Conservation (phyloP, 1,284 basidiomycete genomes). For the Meripilus lineatus region DNA sequence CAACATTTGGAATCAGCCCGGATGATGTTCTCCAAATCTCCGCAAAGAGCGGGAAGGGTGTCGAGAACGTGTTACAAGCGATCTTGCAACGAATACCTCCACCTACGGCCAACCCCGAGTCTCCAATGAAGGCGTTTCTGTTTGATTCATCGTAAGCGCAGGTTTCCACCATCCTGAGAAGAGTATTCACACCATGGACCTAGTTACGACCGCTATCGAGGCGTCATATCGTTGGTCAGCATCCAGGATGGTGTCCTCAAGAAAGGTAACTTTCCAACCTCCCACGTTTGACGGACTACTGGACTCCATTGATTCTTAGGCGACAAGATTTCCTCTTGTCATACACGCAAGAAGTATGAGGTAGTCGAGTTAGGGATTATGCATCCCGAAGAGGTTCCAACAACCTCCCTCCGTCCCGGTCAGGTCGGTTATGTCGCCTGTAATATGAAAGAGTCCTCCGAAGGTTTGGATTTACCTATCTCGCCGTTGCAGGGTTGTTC, state of each 20-base stretch:
- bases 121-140: constrained; percentile 78
- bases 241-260: constrained; percentile 64
- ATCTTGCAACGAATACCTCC: constrained; percentile 83
- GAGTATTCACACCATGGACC: constrained; percentile 7
- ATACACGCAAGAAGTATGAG: constrained; percentile 90
- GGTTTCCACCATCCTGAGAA: background rate
- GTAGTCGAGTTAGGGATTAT: constrained; percentile 90
- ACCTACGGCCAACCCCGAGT: constrained; percentile 48
- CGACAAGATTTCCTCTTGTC: constrained; percentile 83
- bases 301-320: constrained; percentile 39
- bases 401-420: constrained; percentile 69
- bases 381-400: constrained; percentile 83
- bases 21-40: constrained; percentile 75
- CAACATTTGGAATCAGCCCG: constrained; percentile 76
- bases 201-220: constrained; percentile 95
- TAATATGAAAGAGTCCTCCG: constrained; percentile 98
- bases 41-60: constrained; percentile 89
- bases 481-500: background rate
- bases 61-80: constrained; percentile 70
- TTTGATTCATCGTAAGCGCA: constrained; percentile 81
- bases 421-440: constrained; percentile 92
- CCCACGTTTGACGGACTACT: constrained; percentile 2
- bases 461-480: constrained; percentile 51
- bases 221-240: constrained; percentile 90
- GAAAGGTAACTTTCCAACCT: constrained; percentile 42